Evolutionary conservation across 768 basidiomycete species (phyloP), one percentile per base, ranked within the genome.

Genomic region (Mycena capillaripes): DNA sequence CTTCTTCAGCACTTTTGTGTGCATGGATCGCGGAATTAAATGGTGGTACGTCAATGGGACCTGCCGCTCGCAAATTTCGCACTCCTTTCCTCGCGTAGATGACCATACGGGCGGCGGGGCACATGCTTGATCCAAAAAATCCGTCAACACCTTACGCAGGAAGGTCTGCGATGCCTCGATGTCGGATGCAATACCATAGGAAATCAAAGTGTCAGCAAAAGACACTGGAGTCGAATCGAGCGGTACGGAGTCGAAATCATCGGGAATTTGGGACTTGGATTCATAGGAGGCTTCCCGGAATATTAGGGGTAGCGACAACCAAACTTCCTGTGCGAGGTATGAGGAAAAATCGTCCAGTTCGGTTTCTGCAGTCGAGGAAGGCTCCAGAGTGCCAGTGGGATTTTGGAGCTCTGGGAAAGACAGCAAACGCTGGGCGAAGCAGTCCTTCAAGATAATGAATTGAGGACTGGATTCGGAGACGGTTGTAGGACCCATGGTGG

Each of bases 21-120:
- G 90, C 21, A 80, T 84, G 25, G 86, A 86, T 30, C 87, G 84
- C 2, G 90, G 90, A 53, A 91, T 89, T 34, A 91, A 84, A 69
- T 91, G 89, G 77, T 91, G 89, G 75, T 90, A 91, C 23, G 90
- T 91, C 76, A 91, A 79, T 14, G 87, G 88, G 3, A 90, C 84
- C 60, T 83, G 84, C n/a, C 89, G 83, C 72, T 85, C 84, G 77
- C 90, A 92, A 29, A 92, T 88, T 81, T 90, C 89, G 80, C 90
- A 91, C 73, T 87, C 87, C 21, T 72, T 81, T 30, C 86, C 85
- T 9, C 90, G 83, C 27, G 90, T 91, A 16, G 83, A 80, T 16
- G 82, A 83, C 90, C 89, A 91, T 10, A 84, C 80, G 0, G 88
- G 88, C 14, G 87, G 88, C 1, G 89, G 85, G 6, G 86, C 85